These are phyloP conservation scores for Rhizopogon salebrosus DNA, from an alignment of 768 basidiomycete genomes.

Conservation along the genomic window DNA sequence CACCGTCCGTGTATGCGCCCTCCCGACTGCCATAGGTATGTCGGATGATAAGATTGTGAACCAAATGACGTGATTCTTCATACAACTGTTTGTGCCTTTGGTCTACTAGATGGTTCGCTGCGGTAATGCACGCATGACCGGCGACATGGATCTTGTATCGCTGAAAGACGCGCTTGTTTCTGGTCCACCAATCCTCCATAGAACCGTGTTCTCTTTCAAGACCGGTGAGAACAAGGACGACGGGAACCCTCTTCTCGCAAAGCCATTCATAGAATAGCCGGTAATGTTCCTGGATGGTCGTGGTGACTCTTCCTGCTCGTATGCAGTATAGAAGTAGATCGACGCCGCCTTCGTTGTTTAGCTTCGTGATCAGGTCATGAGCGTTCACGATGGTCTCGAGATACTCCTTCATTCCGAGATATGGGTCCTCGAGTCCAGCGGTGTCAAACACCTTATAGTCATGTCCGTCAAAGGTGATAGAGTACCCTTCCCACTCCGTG, in stretches of 20 bases:
- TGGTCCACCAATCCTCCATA: constrained; percentile 36
- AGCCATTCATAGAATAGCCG: constrained; percentile 27
- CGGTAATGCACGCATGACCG: constrained; percentile 30
- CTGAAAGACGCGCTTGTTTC: too few relatives aligned
- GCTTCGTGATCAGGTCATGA: constrained; percentile 26
- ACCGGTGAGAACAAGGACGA: too few relatives aligned
- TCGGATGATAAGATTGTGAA: not conserved
- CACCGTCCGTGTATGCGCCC: too few relatives aligned
- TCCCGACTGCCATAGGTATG: constrained; percentile 25
- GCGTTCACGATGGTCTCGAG: constrained; percentile 26
- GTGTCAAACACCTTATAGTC: too few relatives aligned
- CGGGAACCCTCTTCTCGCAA: too few relatives aligned
- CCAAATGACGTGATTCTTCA: not conserved
- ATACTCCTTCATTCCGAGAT: constrained; percentile 13
- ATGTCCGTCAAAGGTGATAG: too few relatives aligned
- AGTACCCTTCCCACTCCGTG: too few relatives aligned
- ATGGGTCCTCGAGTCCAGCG: too few relatives aligned
- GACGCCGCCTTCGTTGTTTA: constrained; percentile 29
- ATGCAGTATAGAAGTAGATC: too few relatives aligned
- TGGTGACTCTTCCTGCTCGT: too few relatives aligned
- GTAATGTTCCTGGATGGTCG: constrained; percentile 25
- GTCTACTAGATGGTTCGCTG: not conserved
- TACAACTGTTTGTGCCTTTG: constrained; percentile 15
- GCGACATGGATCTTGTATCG: constrained; percentile 17
- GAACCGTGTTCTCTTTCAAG: constrained; percentile 30